Evolutionary conservation across 305 asterid genomes (phyloP), one percentile per base, ranked within the genome.

Genomic region (Fraxinus sp.): DNA sequence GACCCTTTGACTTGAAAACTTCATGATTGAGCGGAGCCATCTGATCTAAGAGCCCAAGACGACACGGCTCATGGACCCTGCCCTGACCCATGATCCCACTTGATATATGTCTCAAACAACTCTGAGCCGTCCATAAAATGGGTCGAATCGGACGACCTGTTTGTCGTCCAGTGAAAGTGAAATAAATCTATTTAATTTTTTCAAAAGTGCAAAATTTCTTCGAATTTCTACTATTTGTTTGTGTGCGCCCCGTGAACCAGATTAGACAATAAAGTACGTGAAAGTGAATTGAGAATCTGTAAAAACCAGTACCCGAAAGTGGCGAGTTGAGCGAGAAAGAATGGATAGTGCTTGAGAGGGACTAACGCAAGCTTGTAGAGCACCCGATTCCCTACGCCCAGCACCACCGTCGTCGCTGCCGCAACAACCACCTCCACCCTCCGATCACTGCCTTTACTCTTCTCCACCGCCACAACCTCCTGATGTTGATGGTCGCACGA

Each of bases 371-470:
- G 95, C 89, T 96, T 96, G 85, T 96, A 94, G 46, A 96, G 92
- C 85, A 96, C 97, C 3, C 99, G 94, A 87, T 96, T 94, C 75
- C 95, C 99, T 1, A 96, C 98, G 39, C 99, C 99, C 46, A 96
- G 90, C 85, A 93, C 93, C 87, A 96, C 98, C 84, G 98, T 96
- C 80, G 87, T 90, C 57, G 86, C 89, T 79, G 91, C 93, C 41
- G 99, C 99, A 73, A 93, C 90, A 81, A 84, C 26, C 70, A 96
- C 92, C 87, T 93, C 91, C 87, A 36, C 86, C 90, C 76, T 90
- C 89, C 92, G 93, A 88, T 82, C 89, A 46, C 59, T 86, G 41
- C 80, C 87, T 55, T 43, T 85, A 26, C 80, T 85, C 79, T 77
- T 80, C 77, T 80, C 84, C 87, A 68, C 80, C 73, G 39, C 83